Conservation (phyloP, 2,329 filamentous ascomycete species). For the Plenodomus biglobosus region DNA sequence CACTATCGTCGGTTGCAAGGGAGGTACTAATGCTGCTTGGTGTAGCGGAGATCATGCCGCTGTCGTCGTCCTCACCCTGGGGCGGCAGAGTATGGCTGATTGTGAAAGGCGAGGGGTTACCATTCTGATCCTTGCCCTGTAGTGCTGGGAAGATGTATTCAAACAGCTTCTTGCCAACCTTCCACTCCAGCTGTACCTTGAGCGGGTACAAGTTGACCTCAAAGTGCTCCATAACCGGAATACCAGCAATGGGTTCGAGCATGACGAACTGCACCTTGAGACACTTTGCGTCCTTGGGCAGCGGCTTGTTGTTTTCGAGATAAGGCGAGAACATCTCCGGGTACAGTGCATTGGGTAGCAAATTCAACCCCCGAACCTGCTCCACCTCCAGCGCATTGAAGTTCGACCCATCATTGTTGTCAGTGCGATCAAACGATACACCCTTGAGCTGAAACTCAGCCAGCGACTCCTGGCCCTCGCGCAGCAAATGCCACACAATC, state of each 20-base stretch:
- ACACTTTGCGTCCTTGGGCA: conserved; percentile 72
- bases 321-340: conserved; percentile 95
- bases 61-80: conserved; percentile 53
- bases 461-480: conserved; percentile 80
- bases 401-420: conserved; percentile 96
- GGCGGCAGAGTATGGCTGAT: conserved; percentile 55
- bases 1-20: conserved; percentile 47
- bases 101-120: conserved; percentile 64
- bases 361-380: conserved; percentile 83
- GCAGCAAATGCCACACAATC: conserved; percentile 95
- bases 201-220: conserved; percentile 92
- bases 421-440: conserved; percentile 89
- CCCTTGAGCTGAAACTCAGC: conserved; percentile 92
- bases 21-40: conserved; percentile 20
- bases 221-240: conserved; percentile 95
- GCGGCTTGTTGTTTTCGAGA: conserved; percentile 61
- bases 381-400: conserved; percentile 89
- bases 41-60: conserved; percentile 29
- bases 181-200: conserved; percentile 88
- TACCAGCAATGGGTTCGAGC: conserved; percentile 96
- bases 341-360: conserved; percentile 87
- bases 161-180: conserved; percentile 89
- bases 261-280: conserved; percentile 96
- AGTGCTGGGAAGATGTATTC: conserved; percentile 96
- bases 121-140: conserved; percentile 55